phyloP scores from a whole-genome alignment of 768 basidiomycete genomes.

The Lepiota brunneoincarnata region DNA sequence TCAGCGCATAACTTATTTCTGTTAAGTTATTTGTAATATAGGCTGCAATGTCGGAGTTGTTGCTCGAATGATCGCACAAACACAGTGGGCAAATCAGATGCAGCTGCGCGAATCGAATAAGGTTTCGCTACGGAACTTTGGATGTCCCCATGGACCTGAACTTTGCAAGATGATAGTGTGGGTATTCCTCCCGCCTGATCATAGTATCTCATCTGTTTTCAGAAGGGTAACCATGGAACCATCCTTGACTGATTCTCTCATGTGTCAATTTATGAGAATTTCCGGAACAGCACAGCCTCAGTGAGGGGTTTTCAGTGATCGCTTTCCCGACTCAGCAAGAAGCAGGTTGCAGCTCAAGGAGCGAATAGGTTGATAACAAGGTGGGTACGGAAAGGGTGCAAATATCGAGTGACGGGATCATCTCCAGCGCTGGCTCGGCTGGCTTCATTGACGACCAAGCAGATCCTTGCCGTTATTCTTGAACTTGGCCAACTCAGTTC shows the following conservation, averaged over 20 bases:
- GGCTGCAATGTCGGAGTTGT: no score
- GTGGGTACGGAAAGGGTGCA: background rate
- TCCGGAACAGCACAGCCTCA: background rate
- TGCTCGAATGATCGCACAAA: no score
- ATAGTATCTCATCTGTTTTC: background rate
- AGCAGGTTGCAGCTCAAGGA: no score
- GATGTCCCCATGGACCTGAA: no score
- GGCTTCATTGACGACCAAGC: slow-evolving; percentile 17
- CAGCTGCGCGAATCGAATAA: no score
- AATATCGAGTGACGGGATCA: background rate
- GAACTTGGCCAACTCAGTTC: slow-evolving; percentile 72
- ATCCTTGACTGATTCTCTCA: background rate
- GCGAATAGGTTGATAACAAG: no score
- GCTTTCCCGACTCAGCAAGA: no score
- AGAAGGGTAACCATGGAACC: background rate
- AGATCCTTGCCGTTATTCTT: slow-evolving; percentile 70
- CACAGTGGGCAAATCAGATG: no score
- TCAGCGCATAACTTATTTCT: no score
- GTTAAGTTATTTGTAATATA: no score
- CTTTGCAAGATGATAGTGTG: background rate
- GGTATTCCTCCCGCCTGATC: background rate
- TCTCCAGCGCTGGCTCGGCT: background rate
- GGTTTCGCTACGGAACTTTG: no score
- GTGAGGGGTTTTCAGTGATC: no score
- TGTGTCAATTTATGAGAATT: background rate